phyloP scores from a whole-genome alignment of 805 yeast genomes.

The Saccharomycopsis synnaedendra region DNA sequence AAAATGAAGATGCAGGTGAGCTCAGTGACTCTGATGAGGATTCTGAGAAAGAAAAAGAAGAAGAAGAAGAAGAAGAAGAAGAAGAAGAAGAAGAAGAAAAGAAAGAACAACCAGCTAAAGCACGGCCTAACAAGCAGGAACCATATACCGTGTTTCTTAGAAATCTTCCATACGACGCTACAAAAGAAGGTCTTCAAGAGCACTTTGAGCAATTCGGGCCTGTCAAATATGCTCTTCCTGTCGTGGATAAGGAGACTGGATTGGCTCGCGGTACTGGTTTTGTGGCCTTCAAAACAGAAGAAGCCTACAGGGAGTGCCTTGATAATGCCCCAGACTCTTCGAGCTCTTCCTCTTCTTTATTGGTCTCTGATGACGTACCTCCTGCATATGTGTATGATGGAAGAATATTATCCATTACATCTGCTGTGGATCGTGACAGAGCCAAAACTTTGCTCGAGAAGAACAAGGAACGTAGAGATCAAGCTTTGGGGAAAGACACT shows the following conservation, averaged over 20 bases:
- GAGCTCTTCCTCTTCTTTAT: constrained; percentile 43
- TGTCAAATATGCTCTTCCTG: constrained; percentile 89
- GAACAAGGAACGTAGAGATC: constrained; percentile 63
- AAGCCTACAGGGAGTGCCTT: constrained; percentile 57
- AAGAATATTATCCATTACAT: constrained; percentile 70
- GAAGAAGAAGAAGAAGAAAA: constrained; percentile 26
- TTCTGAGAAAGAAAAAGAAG: constrained; percentile 24
- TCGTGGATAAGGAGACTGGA: constrained; percentile 74
- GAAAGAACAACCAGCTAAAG: constrained; percentile 24
- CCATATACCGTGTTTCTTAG: constrained; percentile 73
- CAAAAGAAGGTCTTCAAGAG: constrained; percentile 60
- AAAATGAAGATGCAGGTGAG: constrained; percentile 25
- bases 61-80: constrained; percentile 25
- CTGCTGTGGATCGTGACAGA: constrained; percentile 78
- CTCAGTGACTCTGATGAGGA: constrained; percentile 25
- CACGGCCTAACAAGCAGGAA: constrained; percentile 50
- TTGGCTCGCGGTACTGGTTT: constrained; percentile 91
- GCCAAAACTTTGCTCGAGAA: constrained; percentile 67
- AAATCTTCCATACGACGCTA: constrained; percentile 91
- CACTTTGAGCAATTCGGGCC: constrained; percentile 81
- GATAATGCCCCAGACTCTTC: constrained; percentile 62
- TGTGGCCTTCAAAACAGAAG: constrained; percentile 65
- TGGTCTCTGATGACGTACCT: constrained; percentile 87
- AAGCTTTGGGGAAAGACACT: constrained; percentile 68
- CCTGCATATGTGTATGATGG: constrained; percentile 88